Evolutionary conservation across 2,329 filamentous ascomycete genomes (phyloP).

Genomic region (Pestalotiopsis sp.): DNA sequence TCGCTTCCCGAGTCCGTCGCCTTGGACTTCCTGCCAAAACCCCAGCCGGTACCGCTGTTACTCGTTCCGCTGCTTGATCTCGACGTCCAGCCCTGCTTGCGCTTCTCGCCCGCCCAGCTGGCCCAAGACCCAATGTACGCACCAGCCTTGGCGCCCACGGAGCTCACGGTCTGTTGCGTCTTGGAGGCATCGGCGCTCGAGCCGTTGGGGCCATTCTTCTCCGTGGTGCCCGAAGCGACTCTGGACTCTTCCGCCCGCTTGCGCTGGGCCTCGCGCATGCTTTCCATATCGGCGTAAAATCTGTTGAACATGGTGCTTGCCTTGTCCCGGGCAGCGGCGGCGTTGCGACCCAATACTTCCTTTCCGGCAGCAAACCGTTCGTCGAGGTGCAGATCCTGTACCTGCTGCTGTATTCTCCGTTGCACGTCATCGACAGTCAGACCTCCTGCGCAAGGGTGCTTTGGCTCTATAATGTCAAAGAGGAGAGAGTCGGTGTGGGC

Average conservation of each 20-base stretch:
- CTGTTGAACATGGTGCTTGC: constrained; percentile 85
- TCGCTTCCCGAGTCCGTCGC: constrained; percentile 35
- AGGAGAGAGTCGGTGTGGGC: constrained; percentile 80
- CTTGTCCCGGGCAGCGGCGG: constrained; percentile 87
- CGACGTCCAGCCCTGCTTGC: constrained; percentile 53
- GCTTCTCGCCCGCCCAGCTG: constrained; percentile 75
- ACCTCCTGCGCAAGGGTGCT: constrained; percentile 90
- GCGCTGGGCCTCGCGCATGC: constrained; percentile 73
- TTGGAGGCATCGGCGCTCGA: constrained; percentile 41
- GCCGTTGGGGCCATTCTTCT: constrained; percentile 28
- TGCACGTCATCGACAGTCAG: constrained; percentile 95
- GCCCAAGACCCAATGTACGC: constrained; percentile 73
- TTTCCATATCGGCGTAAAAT: constrained; percentile 88
- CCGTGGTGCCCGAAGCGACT: constrained; percentile 25
- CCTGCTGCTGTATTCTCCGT: constrained; percentile 84
- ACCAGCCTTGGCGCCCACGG: constrained; percentile 59
- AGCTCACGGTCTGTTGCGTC: constrained; percentile 48
- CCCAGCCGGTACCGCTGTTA: constrained; percentile 33
- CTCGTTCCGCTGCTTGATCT: constrained; percentile 35
- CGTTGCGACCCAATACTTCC: constrained; percentile 84
- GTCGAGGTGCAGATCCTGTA: constrained; percentile 91
- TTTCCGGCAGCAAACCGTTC: constrained; percentile 83
- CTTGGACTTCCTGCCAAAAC: constrained; percentile 32
- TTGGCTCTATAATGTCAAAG: constrained; percentile 92
- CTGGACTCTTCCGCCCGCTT: constrained; percentile 62